A percentile compares a stretch with the other conserved stretches of the same genome.
These are phyloP conservation scores for Saccharum officinarum DNA, from an alignment of 176 grass and related monocot genomes.

Conservation along the genomic window DNA sequence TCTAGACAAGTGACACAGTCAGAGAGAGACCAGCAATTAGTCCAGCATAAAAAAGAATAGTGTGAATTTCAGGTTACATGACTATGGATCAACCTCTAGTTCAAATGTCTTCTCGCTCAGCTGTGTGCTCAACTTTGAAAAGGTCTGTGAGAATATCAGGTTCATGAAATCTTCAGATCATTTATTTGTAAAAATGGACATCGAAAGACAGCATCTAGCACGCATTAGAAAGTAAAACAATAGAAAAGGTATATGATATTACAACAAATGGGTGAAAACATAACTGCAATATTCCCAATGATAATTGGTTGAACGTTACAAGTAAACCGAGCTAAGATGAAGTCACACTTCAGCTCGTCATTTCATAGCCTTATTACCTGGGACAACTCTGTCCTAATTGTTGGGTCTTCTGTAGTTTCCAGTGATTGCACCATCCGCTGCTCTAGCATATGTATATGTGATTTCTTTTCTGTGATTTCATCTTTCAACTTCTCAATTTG, in stretches of 20 bases:
- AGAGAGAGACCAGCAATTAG: conserved; percentile 34
- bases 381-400: conserved; percentile 64
- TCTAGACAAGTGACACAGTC: conserved; percentile 50
- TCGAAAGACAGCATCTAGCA: background rate
- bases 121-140: conserved; percentile 79
- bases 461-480: conserved; percentile 91
- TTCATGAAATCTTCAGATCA: conserved; percentile 5
- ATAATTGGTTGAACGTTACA: conserved; percentile 22
- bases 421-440: conserved; percentile 79
- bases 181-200: background rate
- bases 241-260: conserved; percentile 19
- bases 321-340: conserved; percentile 16
- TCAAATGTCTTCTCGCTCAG: conserved; percentile 95
- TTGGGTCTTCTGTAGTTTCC: conserved; percentile 59
- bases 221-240: background rate
- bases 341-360: conserved; percentile 15
- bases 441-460: conserved; percentile 88
- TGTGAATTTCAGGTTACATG: background rate
- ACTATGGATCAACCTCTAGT: conserved; percentile 69
- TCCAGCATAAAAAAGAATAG: conserved; percentile 15
- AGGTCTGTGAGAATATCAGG: conserved; percentile 53
- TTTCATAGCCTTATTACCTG: conserved; percentile 56
- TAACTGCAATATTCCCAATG: conserved; percentile 22
- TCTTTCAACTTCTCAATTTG: conserved; percentile 78
- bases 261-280: conserved; percentile 25